Evolutionary conservation across 2,329 filamentous ascomycete genomes (phyloP).

Genomic region (Microcyclosporella mali): DNA sequence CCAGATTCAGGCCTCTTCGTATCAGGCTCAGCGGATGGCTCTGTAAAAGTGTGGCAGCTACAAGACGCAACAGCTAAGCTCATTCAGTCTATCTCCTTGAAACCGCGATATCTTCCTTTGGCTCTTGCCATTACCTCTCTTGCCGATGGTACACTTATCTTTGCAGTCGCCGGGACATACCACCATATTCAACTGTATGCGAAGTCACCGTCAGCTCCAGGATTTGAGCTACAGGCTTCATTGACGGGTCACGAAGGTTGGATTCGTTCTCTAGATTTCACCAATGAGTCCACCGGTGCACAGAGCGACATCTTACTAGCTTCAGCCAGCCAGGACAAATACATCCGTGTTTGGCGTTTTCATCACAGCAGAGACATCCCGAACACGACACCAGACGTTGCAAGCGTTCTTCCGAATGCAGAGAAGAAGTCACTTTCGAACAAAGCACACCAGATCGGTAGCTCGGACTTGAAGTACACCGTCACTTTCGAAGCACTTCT

Average conservation of each 20-base stretch:
- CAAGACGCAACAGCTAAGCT: conserved; percentile 39
- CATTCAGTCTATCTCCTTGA: conserved; percentile 64
- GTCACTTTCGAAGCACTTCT: conserved; percentile 91
- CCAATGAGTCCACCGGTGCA: conserved; percentile 50
- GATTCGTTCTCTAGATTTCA: conserved; percentile 81
- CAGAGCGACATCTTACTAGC: conserved; percentile 71
- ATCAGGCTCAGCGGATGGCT: conserved; percentile 58
- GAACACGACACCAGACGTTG: not conserved
- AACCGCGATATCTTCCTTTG: conserved; percentile 76
- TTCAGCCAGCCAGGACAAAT: conserved; percentile 95
- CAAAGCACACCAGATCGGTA: conserved; percentile 73
- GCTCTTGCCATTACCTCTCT: conserved; percentile 63
- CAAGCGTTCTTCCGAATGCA: conserved; percentile 5
- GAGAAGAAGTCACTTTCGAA: conserved; percentile 64
- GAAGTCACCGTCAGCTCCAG: conserved; percentile 41
- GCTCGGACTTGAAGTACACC: conserved; percentile 59
- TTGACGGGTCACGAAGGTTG: conserved; percentile 89
- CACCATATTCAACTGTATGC: conserved; percentile 76
- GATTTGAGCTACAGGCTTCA: conserved; percentile 68
- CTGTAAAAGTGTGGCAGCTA: conserved; percentile 63
- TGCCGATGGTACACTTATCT: conserved; percentile 40
- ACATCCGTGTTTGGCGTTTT: conserved; percentile 87
- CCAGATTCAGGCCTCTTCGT: conserved; percentile 46
- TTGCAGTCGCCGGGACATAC: conserved; percentile 82
- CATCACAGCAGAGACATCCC: conserved; percentile 52